Evolutionary conservation across 1,139 yeast species (phyloP).

Genomic region (Hansenula lynferdii): DNA sequence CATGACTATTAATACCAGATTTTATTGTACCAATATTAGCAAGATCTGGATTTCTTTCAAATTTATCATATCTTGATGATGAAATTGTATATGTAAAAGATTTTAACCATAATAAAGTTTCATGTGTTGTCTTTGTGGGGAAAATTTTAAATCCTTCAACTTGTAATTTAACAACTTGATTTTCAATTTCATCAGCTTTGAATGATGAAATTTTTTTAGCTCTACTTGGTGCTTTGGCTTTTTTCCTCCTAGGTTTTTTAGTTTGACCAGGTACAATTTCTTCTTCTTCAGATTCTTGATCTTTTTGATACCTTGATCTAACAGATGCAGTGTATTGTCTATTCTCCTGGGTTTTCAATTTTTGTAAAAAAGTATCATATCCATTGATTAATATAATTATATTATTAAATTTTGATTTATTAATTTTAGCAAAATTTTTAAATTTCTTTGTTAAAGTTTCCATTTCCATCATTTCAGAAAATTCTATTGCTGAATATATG

Average conservation of each 20-base stretch:
- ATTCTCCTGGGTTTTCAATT: slow-evolving; percentile 42
- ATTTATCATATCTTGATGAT: slow-evolving; percentile 47
- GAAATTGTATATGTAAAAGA: slow-evolving; percentile 56
- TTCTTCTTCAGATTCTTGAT: background rate
- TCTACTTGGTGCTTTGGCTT: too few relatives aligned
- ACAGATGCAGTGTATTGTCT: slow-evolving; percentile 39
- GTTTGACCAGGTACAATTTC: slow-evolving; percentile 3
- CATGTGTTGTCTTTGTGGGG: slow-evolving; percentile 40
- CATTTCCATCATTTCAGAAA: slow-evolving; percentile 33
- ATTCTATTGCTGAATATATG: slow-evolving; percentile 41
- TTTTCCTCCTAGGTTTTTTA: slow-evolving; percentile 7
- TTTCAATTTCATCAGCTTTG: slow-evolving; percentile 23
- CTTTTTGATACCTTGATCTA: too few relatives aligned
- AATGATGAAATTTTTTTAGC: slow-evolving; percentile 11
- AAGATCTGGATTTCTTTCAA: slow-evolving; percentile 46
- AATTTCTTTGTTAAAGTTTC: slow-evolving; percentile 22
- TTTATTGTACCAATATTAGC: slow-evolving; percentile 50
- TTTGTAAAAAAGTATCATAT: slow-evolving; percentile 39
- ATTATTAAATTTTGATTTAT: slow-evolving; percentile 16
- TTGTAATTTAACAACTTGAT: slow-evolving; percentile 34
- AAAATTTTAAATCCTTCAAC: slow-evolving; percentile 43
- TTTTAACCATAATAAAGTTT: slow-evolving; percentile 48
- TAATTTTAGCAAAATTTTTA: slow-evolving; percentile 20
- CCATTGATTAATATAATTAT: slow-evolving; percentile 41
- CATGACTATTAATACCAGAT: slow-evolving; percentile 45